Percentiles rank a stretch among this genome's conserved stretches.
Evolutionary conservation across 2,329 filamentous ascomycete genomes (phyloP).

Genomic region (Aspergillus persii): DNA sequence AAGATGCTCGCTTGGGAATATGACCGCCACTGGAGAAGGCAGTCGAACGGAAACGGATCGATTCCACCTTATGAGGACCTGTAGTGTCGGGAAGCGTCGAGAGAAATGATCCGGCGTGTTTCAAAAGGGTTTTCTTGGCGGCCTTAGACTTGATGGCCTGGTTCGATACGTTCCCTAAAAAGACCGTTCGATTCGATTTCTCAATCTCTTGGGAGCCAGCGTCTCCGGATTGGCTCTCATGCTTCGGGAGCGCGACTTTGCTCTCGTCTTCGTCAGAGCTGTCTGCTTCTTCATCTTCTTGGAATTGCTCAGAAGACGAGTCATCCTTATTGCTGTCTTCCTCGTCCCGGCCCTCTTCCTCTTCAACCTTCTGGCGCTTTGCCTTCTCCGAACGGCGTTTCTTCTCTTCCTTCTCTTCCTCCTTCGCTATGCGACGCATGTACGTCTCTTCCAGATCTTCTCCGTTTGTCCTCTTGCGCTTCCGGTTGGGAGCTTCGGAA

Average conservation of each 20-base stretch:
- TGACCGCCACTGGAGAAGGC: slow-evolving; percentile 69
- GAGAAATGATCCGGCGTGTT: slow-evolving; percentile 76
- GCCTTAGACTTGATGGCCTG: slow-evolving; percentile 78
- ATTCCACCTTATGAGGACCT: slow-evolving; percentile 73
- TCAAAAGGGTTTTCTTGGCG: slow-evolving; percentile 72
- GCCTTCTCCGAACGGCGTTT: slow-evolving; percentile 35
- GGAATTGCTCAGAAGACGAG: slow-evolving; percentile 17
- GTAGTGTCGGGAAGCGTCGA: slow-evolving; percentile 49
- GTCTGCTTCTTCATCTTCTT: slow-evolving; percentile 26
- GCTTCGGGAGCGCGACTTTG: slow-evolving; percentile 30
- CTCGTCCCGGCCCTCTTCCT: slow-evolving; percentile 53
- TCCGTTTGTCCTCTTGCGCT: slow-evolving; percentile 54
- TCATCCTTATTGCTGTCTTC: slow-evolving; percentile 27
- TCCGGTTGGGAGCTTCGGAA: slow-evolving; percentile 37
- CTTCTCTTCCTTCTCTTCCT: slow-evolving; percentile 38
- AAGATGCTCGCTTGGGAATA: slow-evolving; percentile 91
- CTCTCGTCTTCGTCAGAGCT: slow-evolving; percentile 33
- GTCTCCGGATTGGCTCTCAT: slow-evolving; percentile 39
- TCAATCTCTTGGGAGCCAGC: slow-evolving; percentile 61
- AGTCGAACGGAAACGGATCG: slow-evolving; percentile 89
- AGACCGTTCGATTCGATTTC: slow-evolving; percentile 86
- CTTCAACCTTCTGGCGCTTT: slow-evolving; percentile 36
- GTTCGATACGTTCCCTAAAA: slow-evolving; percentile 85
- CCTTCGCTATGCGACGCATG: slow-evolving; percentile 44
- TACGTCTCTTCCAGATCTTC: slow-evolving; percentile 47